phyloP scores from a whole-genome alignment of 129 eudicot species.

The Helianthus tuberosus region DNA sequence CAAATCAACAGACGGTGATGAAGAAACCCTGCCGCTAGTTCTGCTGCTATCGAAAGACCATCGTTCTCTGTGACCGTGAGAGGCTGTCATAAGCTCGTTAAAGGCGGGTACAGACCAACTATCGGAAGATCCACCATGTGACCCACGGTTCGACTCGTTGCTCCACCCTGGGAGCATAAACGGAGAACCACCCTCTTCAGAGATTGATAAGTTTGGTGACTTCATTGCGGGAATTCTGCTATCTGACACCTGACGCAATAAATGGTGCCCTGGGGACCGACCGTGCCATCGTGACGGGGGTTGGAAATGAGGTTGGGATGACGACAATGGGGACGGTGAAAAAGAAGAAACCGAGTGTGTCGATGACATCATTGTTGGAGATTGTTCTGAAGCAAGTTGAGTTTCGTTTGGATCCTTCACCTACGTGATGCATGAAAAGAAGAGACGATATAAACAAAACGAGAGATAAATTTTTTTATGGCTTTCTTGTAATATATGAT shows the following conservation, averaged over 20 bases:
- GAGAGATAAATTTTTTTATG: neutral
- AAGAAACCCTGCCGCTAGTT: conserved; percentile 51
- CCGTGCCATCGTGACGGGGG: conserved; percentile 60
- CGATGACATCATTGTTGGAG: conserved; percentile 69
- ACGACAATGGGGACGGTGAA: conserved; percentile 66
- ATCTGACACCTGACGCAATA: conserved; percentile 63
- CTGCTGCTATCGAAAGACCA: conserved; percentile 77
- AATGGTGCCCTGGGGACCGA: conserved; percentile 62
- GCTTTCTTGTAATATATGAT: neutral
- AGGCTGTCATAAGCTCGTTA: conserved; percentile 55
- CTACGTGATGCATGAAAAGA: conserved; percentile 30
- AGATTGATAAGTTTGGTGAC: conserved; percentile 74
- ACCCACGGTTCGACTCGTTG: conserved; percentile 65
- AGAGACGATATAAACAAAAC: neutral
- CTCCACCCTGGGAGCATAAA: conserved; percentile 56
- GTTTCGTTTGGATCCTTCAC: conserved; percentile 53
- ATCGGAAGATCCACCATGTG: conserved; percentile 77
- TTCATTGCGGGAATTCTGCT: conserved; percentile 54
- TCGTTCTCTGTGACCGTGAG: conserved; percentile 55
- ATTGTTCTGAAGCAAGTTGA: conserved; percentile 50
- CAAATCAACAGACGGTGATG: conserved; percentile 52
- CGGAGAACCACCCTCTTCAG: conserved; percentile 64
- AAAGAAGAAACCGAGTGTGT: conserved; percentile 64
- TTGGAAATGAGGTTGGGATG: conserved; percentile 32
- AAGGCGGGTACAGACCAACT: conserved; percentile 76